phyloP scores from a whole-genome alignment of 495 filamentous ascomycete species.

The Halenospora varia region DNA sequence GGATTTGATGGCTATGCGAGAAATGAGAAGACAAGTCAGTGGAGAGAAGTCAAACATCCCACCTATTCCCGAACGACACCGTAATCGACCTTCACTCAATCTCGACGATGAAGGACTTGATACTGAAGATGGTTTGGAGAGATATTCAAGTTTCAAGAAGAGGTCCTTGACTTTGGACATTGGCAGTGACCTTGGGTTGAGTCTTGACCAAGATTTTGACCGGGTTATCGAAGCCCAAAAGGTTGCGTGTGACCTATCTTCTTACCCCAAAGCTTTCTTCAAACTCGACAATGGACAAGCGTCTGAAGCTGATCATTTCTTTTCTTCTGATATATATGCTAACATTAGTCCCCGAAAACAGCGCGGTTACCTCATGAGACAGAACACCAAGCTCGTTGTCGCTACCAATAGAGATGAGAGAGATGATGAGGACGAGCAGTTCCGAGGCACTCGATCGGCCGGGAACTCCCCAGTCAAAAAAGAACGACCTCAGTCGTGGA shows the following conservation, averaged over 20 bases:
- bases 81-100: conserved; percentile 38
- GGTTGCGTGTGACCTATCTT: conserved; percentile 53
- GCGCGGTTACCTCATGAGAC: conserved; percentile 97
- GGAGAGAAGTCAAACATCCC: conserved; percentile 53
- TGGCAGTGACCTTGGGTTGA: conserved; percentile 64
- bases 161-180: conserved; percentile 67
- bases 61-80: conserved; percentile 56
- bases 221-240: conserved; percentile 96
- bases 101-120: conserved; percentile 30
- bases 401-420: conserved; percentile 63
- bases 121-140: conserved; percentile 37
- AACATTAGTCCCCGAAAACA: conserved; percentile 57
- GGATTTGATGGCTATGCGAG: conserved; percentile 83
- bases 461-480: conserved; percentile 70
- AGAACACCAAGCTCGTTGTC: conserved; percentile 95
- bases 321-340: conserved; percentile 38
- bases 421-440: conserved; percentile 43
- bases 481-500: conserved; percentile 82
- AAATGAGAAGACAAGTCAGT: conserved; percentile 79
- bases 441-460: conserved; percentile 55
- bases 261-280: conserved; percentile 14
- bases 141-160: conserved; percentile 56
- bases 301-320: conserved; percentile 10
- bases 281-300: conserved; percentile 19
- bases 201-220: conserved; percentile 89